A percentile compares a stretch with the other conserved stretches of the same genome.
These are phyloP conservation scores for Pseudogymnoascus sp. DNA, from an alignment of 2,329 filamentous ascomycete genomes.

Conservation along the genomic window DNA sequence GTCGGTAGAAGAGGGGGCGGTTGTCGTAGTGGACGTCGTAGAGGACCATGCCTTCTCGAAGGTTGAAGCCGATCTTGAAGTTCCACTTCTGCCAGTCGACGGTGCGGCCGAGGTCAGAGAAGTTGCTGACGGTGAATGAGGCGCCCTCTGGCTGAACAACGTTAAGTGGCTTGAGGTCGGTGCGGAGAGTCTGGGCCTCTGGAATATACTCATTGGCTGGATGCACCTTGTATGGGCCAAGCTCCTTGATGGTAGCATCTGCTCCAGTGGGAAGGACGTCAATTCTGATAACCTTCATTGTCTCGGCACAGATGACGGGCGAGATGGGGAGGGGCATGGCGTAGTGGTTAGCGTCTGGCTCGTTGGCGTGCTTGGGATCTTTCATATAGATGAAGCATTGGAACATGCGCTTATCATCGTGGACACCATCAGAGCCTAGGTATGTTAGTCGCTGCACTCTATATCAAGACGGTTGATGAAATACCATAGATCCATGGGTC, in stretches of 20 bases:
- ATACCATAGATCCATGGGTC: slow-evolving; percentile 62
- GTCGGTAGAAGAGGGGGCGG: slow-evolving; percentile 60
- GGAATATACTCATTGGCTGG: slow-evolving; percentile 58
- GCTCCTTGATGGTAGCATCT: slow-evolving; percentile 50
- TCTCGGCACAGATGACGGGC: slow-evolving; percentile 57
- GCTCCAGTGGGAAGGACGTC: slow-evolving; percentile 62
- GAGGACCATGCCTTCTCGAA: slow-evolving; percentile 59
- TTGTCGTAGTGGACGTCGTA: slow-evolving; percentile 59
- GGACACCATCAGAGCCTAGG: slow-evolving; percentile 44
- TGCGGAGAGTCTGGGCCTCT: slow-evolving; percentile 53
- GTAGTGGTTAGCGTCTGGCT: slow-evolving; percentile 63
- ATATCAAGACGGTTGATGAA: neutral
- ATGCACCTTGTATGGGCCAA: slow-evolving; percentile 50
- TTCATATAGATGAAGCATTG: slow-evolving; percentile 63
- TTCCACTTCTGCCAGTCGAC: slow-evolving; percentile 63
- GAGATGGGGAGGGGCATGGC: slow-evolving; percentile 59
- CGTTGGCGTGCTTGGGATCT: slow-evolving; percentile 51
- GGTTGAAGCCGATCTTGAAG: slow-evolving; percentile 56
- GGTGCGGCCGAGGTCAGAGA: slow-evolving; percentile 46
- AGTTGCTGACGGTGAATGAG: slow-evolving; percentile 48
- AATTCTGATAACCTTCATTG: slow-evolving; percentile 60
- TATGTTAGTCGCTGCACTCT: slow-evolving; percentile 4
- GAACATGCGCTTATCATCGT: slow-evolving; percentile 43
- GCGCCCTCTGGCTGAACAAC: slow-evolving; percentile 59
- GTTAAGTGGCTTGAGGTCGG: slow-evolving; percentile 57